Percentiles rank a stretch among this genome's conserved stretches.
phyloP scores from a whole-genome alignment of 495 filamentous ascomycete species.

The Clohesyomyces aquaticus region DNA sequence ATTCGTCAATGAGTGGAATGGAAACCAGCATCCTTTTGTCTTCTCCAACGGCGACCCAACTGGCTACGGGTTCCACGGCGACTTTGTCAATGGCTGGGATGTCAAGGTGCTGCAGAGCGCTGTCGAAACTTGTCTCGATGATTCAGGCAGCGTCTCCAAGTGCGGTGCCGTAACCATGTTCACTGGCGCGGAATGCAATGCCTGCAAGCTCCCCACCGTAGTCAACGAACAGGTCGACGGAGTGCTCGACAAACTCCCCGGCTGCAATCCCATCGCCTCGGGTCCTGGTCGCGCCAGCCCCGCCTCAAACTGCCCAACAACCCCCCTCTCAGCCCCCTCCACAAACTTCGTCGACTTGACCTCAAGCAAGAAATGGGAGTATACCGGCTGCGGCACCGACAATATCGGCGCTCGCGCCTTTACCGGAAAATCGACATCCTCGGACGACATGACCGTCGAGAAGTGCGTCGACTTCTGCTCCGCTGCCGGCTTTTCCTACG shows the following conservation, averaged over 20 bases:
- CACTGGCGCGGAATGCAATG: slow-evolving; percentile 45
- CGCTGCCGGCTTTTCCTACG: slow-evolving; percentile 55
- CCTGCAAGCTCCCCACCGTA: slow-evolving; percentile 43
- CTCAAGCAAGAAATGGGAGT: slow-evolving; percentile 56
- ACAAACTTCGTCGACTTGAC: slow-evolving; percentile 40
- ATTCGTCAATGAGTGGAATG: slow-evolving; percentile 61
- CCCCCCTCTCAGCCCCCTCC: slow-evolving; percentile 43
- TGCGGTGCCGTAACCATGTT: slow-evolving; percentile 54
- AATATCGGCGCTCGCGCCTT: slow-evolving; percentile 63
- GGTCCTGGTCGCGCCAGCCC: slow-evolving; percentile 50
- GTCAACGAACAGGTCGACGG: slow-evolving; percentile 50
- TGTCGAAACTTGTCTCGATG: slow-evolving; percentile 60
- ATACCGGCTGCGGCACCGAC: slow-evolving; percentile 65
- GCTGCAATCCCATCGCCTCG: slow-evolving; percentile 57
- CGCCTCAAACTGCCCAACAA: slow-evolving; percentile 37
- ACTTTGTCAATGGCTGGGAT: slow-evolving; percentile 76
- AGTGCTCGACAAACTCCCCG: slow-evolving; percentile 55
- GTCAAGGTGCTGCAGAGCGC: slow-evolving; percentile 62
- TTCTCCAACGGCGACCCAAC: slow-evolving; percentile 58
- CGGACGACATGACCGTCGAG: slow-evolving; percentile 60
- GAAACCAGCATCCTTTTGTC: slow-evolving; percentile 65
- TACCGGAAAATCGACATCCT: slow-evolving; percentile 55
- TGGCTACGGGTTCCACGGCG: slow-evolving; percentile 62
- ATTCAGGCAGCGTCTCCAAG: slow-evolving; percentile 47
- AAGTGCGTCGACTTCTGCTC: slow-evolving; percentile 63